Base-by-base conservation (phyloP, 441 rosid species). In the Macaranga tanarius region DNA sequence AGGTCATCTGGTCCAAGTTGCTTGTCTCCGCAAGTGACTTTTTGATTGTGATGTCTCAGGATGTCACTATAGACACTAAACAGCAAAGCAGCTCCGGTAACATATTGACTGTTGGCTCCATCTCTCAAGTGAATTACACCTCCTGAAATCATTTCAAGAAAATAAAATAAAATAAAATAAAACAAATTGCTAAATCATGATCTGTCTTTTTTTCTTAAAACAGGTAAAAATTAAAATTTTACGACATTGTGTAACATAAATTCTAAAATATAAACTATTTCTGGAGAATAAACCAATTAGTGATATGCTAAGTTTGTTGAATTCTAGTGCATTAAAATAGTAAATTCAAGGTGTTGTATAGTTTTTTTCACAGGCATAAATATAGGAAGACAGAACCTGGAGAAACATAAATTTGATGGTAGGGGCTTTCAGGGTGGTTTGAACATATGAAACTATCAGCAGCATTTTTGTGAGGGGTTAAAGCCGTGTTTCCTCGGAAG, bases 41-140 rank as follows among this genome's bases (percentile, higher is more conserved):
- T 82, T 78, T 87, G 83, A 67, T 88, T 86, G 73, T 70, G 61
- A 66, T 68, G 2, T 56, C 77, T 69, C 2, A 92, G 88, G 34
- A 84, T 10, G 76, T 91, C 94, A 25, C 87, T 82, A 71, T 92
- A 90, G 40, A 83, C 79, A 5, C 80, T 79, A 67, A 89, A 83
- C 23, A 95, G 74, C 54, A 89, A 68, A 45, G 97, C 89, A 2
- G 93, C 70, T 26, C 90, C 86, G 0, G 99, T 91, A 10, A 86
- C 96, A 54, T 92, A 87, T 54, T 95, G 97, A 58, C 83, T 76
- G 83, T 92, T 92, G 79, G 97, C 99, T 31, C 99, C 99, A 34
- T 91, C 95, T 67, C 99, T 87, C 77, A 87, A 69, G 77, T 92
- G 86, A 79, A 91, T 67, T 89, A 95, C 31, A 17, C 97, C 96